Evolutionary conservation across 2,329 filamentous ascomycete genomes (phyloP), one percentile per base, ranked within the genome.

Genomic region (Claviceps sp.): DNA sequence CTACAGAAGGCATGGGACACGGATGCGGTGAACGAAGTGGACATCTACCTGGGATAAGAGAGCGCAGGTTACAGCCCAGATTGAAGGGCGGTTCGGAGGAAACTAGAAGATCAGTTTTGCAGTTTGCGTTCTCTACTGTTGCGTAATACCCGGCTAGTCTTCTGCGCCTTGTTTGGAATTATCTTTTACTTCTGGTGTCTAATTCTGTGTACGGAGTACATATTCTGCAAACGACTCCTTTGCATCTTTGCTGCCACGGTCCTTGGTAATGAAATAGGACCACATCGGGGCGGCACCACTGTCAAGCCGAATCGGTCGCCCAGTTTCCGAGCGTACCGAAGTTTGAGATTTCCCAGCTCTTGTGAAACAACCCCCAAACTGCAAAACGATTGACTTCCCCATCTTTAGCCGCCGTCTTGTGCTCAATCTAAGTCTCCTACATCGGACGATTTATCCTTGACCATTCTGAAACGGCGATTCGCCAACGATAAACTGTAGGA

Each of bases 1-100:
- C 50, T 73, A 47, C 61, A 65, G 52, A 64, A 64, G 55, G 66
- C 63, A 1, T 73, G 71, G 70, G 67, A 71, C 34, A 61, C 62
- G 4, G 64, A 71, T 43, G 65, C 64, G 5, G 63, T 62, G 54
- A 67, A 72, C 18, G 66, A 72, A 53, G 64, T 71, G 43, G 66
- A 67, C 43, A 60, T 73, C 56, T 57, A 72, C 37, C 65, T 73
- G 52, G 71, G 71, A 20, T 73, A 60, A 8, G 18, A 6, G 14
- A 47, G 50, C 14, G 20, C 11, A 42, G 11, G 8, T 7, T 37
- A 26, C 13, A 30, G 4, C 9, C n/a, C 11, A 6, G 5, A 3
- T 49, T 18, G 9, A 5, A 26, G 14, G 18, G 13, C 7, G 22
- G 18, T 37, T 24, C 22, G 40, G n/a, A n/a, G 26, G 9, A n/a